Conservation (phyloP, 805 yeast species). For the Citeromyces matritensis region DNA sequence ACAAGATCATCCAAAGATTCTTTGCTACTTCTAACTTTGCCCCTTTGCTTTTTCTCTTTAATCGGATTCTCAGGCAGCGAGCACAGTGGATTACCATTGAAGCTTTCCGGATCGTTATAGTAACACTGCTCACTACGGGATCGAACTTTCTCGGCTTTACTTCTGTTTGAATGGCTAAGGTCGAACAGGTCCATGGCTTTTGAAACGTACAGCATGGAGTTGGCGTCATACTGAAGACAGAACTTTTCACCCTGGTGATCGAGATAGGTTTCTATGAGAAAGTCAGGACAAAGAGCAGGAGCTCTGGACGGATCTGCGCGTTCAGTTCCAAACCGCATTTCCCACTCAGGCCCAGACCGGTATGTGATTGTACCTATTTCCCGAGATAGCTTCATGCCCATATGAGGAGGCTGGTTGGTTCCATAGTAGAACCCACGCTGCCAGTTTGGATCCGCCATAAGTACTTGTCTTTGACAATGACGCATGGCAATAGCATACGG, state of each 20-base stretch:
- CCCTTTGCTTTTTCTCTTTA: constrained; percentile 28
- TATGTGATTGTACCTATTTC: constrained; percentile 91
- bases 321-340: constrained; percentile 76
- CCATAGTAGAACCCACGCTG: constrained; percentile 72
- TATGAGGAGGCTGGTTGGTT: constrained; percentile 63
- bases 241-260: constrained; percentile 95
- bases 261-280: constrained; percentile 79
- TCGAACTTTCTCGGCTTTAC: constrained; percentile 25
- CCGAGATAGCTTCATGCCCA: constrained; percentile 88
- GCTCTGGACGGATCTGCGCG: constrained; percentile 64
- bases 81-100: constrained; percentile 16
- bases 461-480: constrained; percentile 81
- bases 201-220: constrained; percentile 72
- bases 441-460: constrained; percentile 95
- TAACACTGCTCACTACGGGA: constrained; percentile 14
- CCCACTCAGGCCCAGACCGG: constrained; percentile 97
- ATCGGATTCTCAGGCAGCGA: constrained; percentile 37
- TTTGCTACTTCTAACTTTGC: constrained; percentile 30
- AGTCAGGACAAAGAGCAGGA: constrained; percentile 90
- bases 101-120: constrained; percentile 8
- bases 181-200: constrained; percentile 95
- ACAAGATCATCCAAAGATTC: constrained; percentile 47
- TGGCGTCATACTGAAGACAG: constrained; percentile 82
- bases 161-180: constrained; percentile 35
- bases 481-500: constrained; percentile 91